Evolutionary conservation across 176 grass and related monocot genomes (phyloP), one percentile per base, ranked within the genome.

Genomic region (Oryza meyeriana): DNA sequence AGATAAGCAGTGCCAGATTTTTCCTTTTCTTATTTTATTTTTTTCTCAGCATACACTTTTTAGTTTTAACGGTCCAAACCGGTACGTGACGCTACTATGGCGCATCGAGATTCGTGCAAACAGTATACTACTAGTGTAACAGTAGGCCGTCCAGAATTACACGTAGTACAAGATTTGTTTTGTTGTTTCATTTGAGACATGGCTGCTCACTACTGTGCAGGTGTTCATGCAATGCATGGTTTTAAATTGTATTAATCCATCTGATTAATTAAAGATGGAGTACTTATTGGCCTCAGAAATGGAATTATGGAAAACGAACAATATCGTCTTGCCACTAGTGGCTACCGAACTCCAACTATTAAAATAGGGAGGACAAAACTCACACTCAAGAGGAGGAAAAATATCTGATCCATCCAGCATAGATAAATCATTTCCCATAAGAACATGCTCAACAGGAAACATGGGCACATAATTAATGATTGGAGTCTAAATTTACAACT

Each of bases 1-100:
- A 57, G 84, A 81, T 86, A 86, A 86, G 84, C 77, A 83, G 83
- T 80, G 74, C 73, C 50, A 69, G 71, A 66, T 61, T 57, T 34
- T 74, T 12, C 3, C 36, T 47, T 27, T 12, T 0, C 13, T 3
- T 38, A 50, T 30, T 30, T 6, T 1, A 27, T 22, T 17, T 26
- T 34, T n/a, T 2, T 0, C 35, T 78, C 11, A 24, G 1, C 27
- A 6, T 59, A 10, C 9, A 0, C 55, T 11, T n/a, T 25, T 59
- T 12, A 57, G n/a, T 18, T 59, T 47, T 73, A 40, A 61, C 36
- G 17, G 30, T 45, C 28, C 52, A 62, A 48, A 40, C 25, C 3
- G 34, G 9, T 38, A 26, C 2, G 8, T 33, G 33, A 13, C 12
- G 6, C 6, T 61, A 22, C 6, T n/a, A 27, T 4, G 1, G 69